Base-by-base conservation (phyloP, 306 rosid species). In the Cicer cuneatum region DNA sequence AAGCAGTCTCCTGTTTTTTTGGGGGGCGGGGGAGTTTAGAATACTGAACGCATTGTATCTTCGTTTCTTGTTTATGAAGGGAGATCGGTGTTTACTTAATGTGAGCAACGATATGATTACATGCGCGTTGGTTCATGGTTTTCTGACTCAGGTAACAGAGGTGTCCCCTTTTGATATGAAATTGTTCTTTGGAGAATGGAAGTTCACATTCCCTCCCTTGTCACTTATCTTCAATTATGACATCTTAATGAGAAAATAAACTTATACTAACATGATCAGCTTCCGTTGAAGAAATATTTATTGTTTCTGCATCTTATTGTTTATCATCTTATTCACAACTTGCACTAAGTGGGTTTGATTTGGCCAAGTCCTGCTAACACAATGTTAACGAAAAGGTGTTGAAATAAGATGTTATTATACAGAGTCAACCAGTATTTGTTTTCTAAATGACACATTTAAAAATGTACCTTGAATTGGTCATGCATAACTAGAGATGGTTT, bases 41-140 rank as follows among this genome's bases (percentile, higher is more conserved):
- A 72, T 83, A 81, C 86, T 66, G 78, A 78, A 82, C 58, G 73
- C 90, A 85, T 83, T 86, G 80, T 78, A 83, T 86, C 93, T 86
- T 86, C 90, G 90, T 77, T 56, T 73, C 89, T 48, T 88, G 87
- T 57, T 72, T 86, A 77, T 67, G 49, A 80, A 72, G 92, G 92
- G 77, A 64, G 81, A 79, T 79, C 78, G 75, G 82, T 83, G 87
- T 81, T 80, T 83, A 75, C 81, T 63, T 86, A 77, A 11, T 67
- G 46, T 57, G 57, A 71, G 82, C 83, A 80, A 75, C 33, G 65
- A 75, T 80, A 82, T 84, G 87, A 75, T 72, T 79, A 80, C 85
- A 80, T 78, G 49, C 85, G 78, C 75, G 24, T 65, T 74, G 78
- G 69, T 83, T 85, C 85, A 64, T 80, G 82, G 83, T 18, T 64